phyloP scores from a whole-genome alignment of 177 flowering plant genomes.

The Vitis hybrid region DNA sequence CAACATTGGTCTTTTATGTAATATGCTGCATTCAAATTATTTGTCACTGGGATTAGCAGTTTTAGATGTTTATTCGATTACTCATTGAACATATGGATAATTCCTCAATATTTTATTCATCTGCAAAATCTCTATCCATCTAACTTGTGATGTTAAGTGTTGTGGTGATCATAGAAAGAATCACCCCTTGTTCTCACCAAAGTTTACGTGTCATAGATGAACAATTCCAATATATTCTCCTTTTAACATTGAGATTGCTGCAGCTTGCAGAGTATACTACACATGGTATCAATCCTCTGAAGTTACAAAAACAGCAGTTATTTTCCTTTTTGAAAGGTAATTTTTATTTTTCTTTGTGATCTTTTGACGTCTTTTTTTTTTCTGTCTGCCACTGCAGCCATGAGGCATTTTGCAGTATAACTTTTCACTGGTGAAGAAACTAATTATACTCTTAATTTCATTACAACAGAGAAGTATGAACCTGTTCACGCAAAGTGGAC shows the following conservation, averaged over 20 bases:
- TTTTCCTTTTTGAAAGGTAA: constrained; percentile 70
- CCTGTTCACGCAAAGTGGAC: constrained; percentile 94
- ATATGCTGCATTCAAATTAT: no score
- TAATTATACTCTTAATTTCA: constrained; percentile 3
- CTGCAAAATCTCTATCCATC: background rate
- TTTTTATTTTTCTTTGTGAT: background rate
- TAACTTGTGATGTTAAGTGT: background rate
- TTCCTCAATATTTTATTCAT: background rate
- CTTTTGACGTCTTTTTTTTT: background rate
- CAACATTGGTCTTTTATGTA: no score
- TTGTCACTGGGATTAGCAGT: no score
- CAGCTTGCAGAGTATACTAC: constrained; percentile 63
- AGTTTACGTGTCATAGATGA: background rate
- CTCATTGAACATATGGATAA: background rate
- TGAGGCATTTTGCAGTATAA: background rate
- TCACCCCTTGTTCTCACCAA: background rate
- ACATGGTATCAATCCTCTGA: constrained; percentile 32
- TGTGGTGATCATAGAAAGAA: background rate
- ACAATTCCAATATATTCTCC: background rate
- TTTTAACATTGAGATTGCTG: constrained; percentile 29
- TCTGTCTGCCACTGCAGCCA: background rate
- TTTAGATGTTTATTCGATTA: no score
- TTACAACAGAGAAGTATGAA: constrained; percentile 71
- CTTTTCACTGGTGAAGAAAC: background rate
- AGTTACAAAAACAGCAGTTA: constrained; percentile 55